A percentile compares a stretch with the other conserved stretches of the same genome.
These are phyloP conservation scores for Arbutus unedo DNA, from an alignment of 148 eudicot species.

Conservation along the genomic window DNA sequence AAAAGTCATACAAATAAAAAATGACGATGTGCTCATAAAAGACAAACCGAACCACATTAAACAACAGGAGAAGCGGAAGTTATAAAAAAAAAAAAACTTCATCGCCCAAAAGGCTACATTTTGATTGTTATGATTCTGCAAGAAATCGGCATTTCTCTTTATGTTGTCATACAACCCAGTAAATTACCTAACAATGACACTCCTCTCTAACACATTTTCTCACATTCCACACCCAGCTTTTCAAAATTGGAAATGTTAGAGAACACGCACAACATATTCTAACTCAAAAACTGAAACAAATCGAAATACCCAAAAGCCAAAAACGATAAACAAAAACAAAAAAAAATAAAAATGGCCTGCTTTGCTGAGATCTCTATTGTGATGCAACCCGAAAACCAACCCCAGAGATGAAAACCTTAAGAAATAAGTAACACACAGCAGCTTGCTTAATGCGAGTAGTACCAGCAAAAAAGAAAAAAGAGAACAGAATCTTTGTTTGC, in stretches of 20 bases:
- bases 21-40: neutral
- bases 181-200: neutral
- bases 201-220: conserved; percentile 9
- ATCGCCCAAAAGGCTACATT: neutral
- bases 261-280: too few relatives aligned
- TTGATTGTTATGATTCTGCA: neutral
- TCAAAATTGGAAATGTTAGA: neutral
- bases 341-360: neutral
- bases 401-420: neutral
- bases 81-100: neutral
- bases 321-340: neutral
- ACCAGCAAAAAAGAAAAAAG: too few relatives aligned
- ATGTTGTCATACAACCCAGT: neutral
- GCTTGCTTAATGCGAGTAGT: neutral
- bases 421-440: neutral
- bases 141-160: neutral
- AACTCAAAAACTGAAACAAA: neutral
- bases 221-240: conserved; percentile 8
- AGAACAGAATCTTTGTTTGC: too few relatives aligned
- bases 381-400: neutral
- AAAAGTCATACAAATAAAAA: neutral
- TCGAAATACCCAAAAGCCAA: neutral
- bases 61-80: neutral
- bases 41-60: neutral
- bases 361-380: conserved; percentile 10